phyloP scores from a whole-genome alignment of 176 grass and related monocot genomes.

The Bonia amplexicaulis region DNA sequence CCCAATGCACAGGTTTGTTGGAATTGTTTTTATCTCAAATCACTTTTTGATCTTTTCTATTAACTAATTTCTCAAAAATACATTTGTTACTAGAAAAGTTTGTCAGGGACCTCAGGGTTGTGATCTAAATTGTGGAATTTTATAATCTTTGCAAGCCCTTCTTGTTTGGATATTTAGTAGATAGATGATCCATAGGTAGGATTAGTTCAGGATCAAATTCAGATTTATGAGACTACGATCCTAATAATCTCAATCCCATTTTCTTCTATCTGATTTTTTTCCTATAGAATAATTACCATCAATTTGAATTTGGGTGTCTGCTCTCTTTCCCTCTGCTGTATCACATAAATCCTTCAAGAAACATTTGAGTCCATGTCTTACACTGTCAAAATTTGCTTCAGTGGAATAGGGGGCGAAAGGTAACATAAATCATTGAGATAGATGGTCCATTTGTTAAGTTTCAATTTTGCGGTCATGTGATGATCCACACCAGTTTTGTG shows the following conservation, averaged over 20 bases:
- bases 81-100: not conserved
- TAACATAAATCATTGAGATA: not conserved
- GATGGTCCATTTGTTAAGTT: not conserved
- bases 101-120: not conserved
- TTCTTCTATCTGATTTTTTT: not conserved
- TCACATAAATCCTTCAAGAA: not conserved
- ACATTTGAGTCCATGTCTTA: not conserved
- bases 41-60: not conserved
- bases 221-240: not conserved
- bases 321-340: not conserved
- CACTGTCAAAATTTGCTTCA: not conserved
- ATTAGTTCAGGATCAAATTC: not conserved
- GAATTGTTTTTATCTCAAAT: not conserved
- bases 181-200: not conserved
- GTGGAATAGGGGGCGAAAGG: not conserved
- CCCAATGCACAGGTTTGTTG: conserved; percentile 46
- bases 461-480: not conserved
- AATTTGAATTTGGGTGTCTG: not conserved
- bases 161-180: not conserved
- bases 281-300: not conserved
- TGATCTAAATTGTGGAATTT: not conserved
- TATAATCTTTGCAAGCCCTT: not conserved
- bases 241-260: not conserved
- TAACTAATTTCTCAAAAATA: not conserved
- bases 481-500: not conserved